phyloP scores from a whole-genome alignment of 345 rosid genomes.

The Kandelia obovata region DNA sequence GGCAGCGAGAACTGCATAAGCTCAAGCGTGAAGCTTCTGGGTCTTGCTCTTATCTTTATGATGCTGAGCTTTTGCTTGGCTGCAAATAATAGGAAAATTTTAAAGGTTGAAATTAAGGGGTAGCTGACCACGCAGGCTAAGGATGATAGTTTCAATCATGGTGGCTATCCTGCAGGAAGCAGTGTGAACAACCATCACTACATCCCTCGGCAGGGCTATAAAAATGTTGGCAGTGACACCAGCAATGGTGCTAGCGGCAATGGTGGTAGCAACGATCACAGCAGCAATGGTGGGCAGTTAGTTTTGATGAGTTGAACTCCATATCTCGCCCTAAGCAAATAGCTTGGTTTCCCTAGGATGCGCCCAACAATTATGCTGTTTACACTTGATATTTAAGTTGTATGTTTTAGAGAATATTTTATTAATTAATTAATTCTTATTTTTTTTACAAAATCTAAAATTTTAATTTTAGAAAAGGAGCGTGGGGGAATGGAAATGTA shows the following conservation, averaged over 20 bases:
- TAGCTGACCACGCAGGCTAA: neutral
- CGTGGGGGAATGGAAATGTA: no score
- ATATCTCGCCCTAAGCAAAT: no score
- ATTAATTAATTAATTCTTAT: no score
- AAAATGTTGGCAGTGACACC: constrained; percentile 31
- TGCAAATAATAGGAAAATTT: neutral
- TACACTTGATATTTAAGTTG: no score
- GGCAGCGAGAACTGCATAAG: neutral
- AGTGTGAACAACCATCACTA: constrained; percentile 44
- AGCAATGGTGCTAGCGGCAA: constrained; percentile 24
- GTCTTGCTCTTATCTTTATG: constrained; percentile 20
- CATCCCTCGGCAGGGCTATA: constrained; percentile 52
- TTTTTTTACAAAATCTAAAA: no score
- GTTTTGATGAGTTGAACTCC: no score
- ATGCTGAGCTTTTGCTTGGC: constrained; percentile 25
- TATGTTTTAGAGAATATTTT: no score
- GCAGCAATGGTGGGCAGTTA: no score
- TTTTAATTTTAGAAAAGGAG: no score
- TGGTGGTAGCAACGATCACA: neutral
- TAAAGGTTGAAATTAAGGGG: constrained; percentile 1
- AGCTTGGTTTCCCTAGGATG: no score
- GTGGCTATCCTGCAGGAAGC: constrained; percentile 20
- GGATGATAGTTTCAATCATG: neutral
- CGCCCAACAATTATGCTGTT: no score
- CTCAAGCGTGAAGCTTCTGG: constrained; percentile 22